phyloP scores from a whole-genome alignment of 2,329 filamentous ascomycete species.

The Byssoonygena ceratinophila region DNA sequence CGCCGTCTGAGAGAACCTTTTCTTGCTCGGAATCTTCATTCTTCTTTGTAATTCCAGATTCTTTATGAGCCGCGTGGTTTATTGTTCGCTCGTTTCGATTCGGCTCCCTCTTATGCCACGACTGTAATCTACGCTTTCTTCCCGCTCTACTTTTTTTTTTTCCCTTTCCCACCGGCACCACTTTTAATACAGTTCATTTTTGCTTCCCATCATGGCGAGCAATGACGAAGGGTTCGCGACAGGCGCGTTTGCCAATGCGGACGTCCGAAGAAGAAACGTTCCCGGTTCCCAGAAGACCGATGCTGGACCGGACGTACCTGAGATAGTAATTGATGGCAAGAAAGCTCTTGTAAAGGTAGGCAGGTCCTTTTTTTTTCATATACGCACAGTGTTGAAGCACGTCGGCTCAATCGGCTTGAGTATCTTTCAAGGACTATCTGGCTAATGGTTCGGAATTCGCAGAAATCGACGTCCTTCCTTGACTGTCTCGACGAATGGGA shows the following conservation, averaged over 20 bases:
- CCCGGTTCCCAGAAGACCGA: slow-evolving; percentile 25
- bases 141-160: neutral
- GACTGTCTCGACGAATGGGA: slow-evolving; percentile 47
- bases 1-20: neutral
- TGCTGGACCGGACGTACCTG: slow-evolving; percentile 14
- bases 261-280: slow-evolving; percentile 37
- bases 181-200: neutral
- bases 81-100: slow-evolving; percentile 9
- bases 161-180: neutral
- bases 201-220: slow-evolving; percentile 23
- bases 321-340: slow-evolving; percentile 23
- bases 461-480: slow-evolving; percentile 22
- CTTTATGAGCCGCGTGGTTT: slow-evolving; percentile 4
- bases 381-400: too few species aligned
- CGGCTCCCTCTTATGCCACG: slow-evolving; percentile 2
- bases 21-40: neutral
- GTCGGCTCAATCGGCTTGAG: neutral
- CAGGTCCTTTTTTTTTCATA: neutral
- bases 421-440: too few species aligned
- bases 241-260: slow-evolving; percentile 26
- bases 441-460: neutral
- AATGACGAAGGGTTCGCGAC: slow-evolving; percentile 28
- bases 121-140: neutral
- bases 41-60: neutral
- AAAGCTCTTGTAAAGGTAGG: slow-evolving; percentile 30